These are phyloP conservation scores for Dictyophora rubrovolvata DNA, from an alignment of 768 basidiomycete species.

Conservation along the genomic window DNA sequence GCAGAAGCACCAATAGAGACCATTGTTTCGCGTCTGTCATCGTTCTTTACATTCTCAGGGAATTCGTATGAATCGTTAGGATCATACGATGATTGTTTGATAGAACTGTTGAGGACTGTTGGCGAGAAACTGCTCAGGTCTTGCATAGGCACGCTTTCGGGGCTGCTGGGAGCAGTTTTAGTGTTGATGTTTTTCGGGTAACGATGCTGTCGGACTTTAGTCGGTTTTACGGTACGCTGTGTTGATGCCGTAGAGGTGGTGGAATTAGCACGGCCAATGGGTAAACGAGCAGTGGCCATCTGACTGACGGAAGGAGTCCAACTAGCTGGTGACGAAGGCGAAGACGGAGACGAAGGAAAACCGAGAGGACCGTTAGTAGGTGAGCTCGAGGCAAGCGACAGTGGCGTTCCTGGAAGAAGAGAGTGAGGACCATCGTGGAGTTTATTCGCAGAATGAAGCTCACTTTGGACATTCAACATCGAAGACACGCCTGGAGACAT, in stretches of 20 bases:
- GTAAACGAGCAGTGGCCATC: neutral
- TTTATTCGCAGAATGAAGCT: neutral
- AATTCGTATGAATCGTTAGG: neutral
- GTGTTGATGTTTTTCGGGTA: neutral
- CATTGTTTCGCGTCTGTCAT: neutral
- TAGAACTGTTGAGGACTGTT: neutral
- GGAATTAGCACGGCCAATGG: neutral
- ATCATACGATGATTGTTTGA: neutral
- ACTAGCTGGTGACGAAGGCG: neutral
- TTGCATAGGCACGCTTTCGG: neutral
- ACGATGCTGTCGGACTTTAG: conserved; percentile 7
- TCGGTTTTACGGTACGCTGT: neutral
- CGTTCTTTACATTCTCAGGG: neutral
- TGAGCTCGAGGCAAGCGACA: neutral
- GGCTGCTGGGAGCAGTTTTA: neutral
- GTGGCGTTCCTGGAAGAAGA: conserved; percentile 1
- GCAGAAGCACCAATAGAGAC: neutral
- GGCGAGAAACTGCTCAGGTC: neutral
- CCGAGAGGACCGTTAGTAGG: neutral
- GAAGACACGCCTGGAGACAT: neutral
- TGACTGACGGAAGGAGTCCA: neutral
- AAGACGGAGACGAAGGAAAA: neutral
- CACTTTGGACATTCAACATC: neutral
- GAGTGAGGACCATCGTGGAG: neutral
- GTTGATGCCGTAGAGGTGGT: neutral